Evolutionary conservation across 208 protist species (phyloP).

Genomic region (Porcisia deanei): DNA sequence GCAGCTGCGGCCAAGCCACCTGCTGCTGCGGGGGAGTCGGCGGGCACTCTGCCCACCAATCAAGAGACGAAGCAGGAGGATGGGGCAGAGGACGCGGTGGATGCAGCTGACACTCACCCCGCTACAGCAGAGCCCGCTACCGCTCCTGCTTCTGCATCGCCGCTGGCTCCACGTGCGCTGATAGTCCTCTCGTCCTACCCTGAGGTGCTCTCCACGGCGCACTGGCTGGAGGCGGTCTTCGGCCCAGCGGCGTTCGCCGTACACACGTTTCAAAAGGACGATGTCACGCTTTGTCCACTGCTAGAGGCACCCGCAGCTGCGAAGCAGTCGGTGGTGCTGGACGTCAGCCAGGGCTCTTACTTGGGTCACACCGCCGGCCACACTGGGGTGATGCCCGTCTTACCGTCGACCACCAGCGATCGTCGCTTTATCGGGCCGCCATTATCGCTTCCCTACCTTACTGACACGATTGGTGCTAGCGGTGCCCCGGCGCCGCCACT

Average conservation of each 20-base stretch:
- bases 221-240: conserved; percentile 59
- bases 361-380: not conserved
- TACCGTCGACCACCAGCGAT: not conserved
- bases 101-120: not conserved
- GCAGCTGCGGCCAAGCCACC: not conserved
- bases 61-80: conserved; percentile 2
- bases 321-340: not conserved
- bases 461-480: conserved; percentile 6
- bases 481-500: not conserved
- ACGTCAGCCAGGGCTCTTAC: not conserved
- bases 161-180: conserved; percentile 38
- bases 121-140: not conserved
- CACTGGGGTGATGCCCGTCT: not conserved
- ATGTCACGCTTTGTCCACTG: conserved; percentile 30
- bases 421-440: conserved; percentile 8
- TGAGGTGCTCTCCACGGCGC: conserved; percentile 39
- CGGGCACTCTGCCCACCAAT: not conserved
- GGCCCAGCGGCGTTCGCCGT: conserved; percentile 52
- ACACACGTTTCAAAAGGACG: conserved; percentile 42
- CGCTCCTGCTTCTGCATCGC: not conserved
- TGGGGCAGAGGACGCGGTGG: not conserved
- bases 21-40: not conserved
- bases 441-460: conserved; percentile 18
- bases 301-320: not conserved
- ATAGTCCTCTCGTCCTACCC: conserved; percentile 49